These are phyloP conservation scores for Suillus subalutaceus DNA, from an alignment of 768 basidiomycete species.

Conservation along the genomic window DNA sequence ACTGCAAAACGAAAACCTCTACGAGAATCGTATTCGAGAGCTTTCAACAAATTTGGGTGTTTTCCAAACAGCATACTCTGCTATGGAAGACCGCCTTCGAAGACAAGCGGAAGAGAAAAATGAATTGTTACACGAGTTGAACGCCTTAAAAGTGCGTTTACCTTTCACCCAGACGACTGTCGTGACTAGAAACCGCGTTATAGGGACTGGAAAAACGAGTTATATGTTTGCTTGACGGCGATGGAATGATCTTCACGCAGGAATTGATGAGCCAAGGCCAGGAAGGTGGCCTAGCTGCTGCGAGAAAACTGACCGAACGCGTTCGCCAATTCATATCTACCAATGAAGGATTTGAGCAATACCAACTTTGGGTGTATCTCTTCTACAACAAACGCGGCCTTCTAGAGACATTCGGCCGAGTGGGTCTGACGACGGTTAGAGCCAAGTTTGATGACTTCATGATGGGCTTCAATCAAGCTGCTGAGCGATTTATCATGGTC, in stretches of 20 bases:
- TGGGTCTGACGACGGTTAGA: constrained; percentile 36
- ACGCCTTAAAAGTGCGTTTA: constrained; percentile 27
- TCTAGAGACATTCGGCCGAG: constrained; percentile 47
- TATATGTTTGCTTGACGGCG: constrained; percentile 63
- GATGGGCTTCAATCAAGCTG: constrained; percentile 70
- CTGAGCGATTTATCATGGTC: constrained; percentile 66
- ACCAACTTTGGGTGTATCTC: constrained; percentile 62
- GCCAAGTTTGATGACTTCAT: constrained; percentile 64
- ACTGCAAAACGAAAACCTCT: constrained; percentile 26
- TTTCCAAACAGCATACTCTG: constrained; percentile 31
- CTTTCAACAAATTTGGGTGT: constrained; percentile 27
- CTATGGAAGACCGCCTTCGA: constrained; percentile 23
- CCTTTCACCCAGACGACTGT: not conserved
- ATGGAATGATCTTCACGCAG: constrained; percentile 58
- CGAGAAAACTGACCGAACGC: constrained; percentile 44
- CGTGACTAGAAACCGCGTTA: constrained; percentile 6
- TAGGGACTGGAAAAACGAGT: constrained; percentile 38
- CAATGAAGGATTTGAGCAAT: constrained; percentile 28
- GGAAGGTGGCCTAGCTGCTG: constrained; percentile 59
- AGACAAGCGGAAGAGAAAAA: constrained; percentile 18
- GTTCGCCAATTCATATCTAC: constrained; percentile 28
- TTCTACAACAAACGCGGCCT: constrained; percentile 68
- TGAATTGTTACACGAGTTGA: constrained; percentile 28
- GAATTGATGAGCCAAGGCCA: constrained; percentile 58
- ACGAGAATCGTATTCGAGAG: constrained; percentile 22